Evolutionary conservation across 2,329 filamentous ascomycete species (phyloP), one percentile per base, ranked within the genome.

Genomic region (Fusarium nurragi): DNA sequence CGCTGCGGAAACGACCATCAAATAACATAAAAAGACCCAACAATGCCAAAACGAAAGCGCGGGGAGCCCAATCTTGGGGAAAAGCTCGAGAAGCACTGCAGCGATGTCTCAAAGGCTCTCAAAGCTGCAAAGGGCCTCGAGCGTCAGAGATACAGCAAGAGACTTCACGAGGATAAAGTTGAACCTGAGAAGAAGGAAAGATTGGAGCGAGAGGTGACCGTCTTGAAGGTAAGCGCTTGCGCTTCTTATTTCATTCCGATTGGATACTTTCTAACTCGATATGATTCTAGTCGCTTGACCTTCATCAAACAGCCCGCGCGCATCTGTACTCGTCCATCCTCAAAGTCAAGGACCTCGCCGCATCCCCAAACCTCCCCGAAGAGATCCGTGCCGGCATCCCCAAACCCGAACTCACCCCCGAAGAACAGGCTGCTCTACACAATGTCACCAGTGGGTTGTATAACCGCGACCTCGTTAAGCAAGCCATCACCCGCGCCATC

Each of bases 61-160:
- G 67, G 74, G 55, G 80, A 83, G 41, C 75, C 78, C 26, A 78
- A 74, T 54, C 76, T 87, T 41, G 78, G 82, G 10, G 79, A 82
- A 10, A 81, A 82, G 60, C 78, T 89, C n/a, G 76, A 80, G 10
- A 83, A 85, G 67, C 79, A 83, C 69, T 81, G 84, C 64, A 87
- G 86, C 72, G 82, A 88, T 32, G 80, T 94, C 10, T 83, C 84
- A 61, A 84, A 86, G 56, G 89, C 89, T 1, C 81, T 94, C 60
- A 93, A 93, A 76, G 81, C 83, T 12, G 89, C 88, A 54, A 92
- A 91, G 73, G 88, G 89, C 43, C 90, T 92, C 72, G 91, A 94
- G 79, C 84, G 91, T 41, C 92, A 94, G 77, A 91, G 93, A 65
- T 83, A 91, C 59, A 84, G 89, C 61, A 89, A 87, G 74, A 80